Percentiles rank a stretch among this genome's conserved stretches.
Conservation (phyloP, 345 rosid species). For the Eucalyptus lansdowneana region DNA sequence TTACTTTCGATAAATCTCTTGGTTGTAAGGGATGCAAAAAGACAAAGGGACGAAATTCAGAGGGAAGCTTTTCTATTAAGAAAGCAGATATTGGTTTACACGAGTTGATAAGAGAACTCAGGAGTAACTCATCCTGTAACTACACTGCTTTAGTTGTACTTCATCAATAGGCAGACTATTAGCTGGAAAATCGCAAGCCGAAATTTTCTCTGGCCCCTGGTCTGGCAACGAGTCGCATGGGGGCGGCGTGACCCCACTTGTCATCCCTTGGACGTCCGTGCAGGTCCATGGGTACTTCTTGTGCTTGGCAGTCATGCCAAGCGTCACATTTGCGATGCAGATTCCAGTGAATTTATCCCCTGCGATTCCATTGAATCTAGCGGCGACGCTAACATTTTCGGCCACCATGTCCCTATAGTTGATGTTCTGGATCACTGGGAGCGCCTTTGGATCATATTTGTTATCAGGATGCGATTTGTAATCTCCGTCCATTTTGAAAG, state of each 20-base stretch:
- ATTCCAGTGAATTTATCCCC: background rate
- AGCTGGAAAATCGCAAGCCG: slow-evolving; percentile 1
- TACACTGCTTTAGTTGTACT: background rate
- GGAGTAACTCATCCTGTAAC: background rate
- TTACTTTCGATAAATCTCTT: background rate
- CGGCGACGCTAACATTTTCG: background rate
- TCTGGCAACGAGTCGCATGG: slow-evolving; percentile 3
- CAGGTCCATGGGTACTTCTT: slow-evolving; percentile 10
- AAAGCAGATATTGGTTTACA: background rate
- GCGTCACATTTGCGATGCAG: slow-evolving; percentile 4
- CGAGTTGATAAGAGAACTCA: background rate
- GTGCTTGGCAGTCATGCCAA: background rate
- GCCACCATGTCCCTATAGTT: slow-evolving; percentile 5
- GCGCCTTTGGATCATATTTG: slow-evolving; percentile 5
- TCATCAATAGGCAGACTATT: background rate
- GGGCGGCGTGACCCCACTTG: slow-evolving; percentile 3
- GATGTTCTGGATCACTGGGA: slow-evolving; percentile 3
- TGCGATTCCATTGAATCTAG: background rate
- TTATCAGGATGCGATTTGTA: slow-evolving; percentile 6
- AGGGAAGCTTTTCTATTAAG: background rate
- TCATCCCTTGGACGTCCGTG: slow-evolving; percentile 5
- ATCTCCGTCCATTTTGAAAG: slow-evolving; percentile 8
- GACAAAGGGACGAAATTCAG: background rate
- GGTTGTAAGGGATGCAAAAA: background rate
- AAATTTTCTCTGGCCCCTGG: background rate